phyloP scores from a whole-genome alignment of 345 rosid genomes.

The Turnera subulata region DNA sequence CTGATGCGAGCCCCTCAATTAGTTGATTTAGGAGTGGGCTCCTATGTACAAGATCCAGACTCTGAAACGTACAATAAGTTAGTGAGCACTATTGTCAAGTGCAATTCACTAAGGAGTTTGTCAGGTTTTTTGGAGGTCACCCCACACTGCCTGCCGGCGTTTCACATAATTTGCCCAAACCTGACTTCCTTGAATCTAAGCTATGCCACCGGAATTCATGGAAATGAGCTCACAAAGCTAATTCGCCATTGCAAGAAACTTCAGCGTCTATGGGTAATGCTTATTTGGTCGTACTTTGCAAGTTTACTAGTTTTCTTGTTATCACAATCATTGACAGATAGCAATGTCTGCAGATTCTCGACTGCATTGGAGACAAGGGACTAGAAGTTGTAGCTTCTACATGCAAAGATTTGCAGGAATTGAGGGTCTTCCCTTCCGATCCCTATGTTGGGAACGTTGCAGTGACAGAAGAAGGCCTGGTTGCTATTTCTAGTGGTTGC shows the following conservation, averaged over 20 bases:
- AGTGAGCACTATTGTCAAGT: constrained; percentile 40
- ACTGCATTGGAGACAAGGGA: constrained; percentile 88
- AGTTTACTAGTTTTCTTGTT: not conserved
- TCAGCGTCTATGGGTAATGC: constrained; percentile 77
- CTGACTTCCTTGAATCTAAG: constrained; percentile 76
- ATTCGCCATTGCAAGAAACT: constrained; percentile 64
- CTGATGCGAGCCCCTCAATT: constrained; percentile 65
- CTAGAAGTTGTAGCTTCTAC: constrained; percentile 66
- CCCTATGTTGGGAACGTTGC: constrained; percentile 48
- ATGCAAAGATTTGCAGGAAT: constrained; percentile 80
- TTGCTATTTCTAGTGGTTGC: constrained; percentile 81
- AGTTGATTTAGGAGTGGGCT: constrained; percentile 84
- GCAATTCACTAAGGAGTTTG: constrained; percentile 62
- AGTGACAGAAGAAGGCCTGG: constrained; percentile 85
- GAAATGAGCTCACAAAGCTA: constrained; percentile 55
- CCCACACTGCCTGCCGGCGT: constrained; percentile 53
- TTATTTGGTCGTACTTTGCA: not conserved
- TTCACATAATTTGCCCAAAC: constrained; percentile 54
- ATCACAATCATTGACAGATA: constrained; percentile 1
- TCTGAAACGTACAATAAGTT: constrained; percentile 51
- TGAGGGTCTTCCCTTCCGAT: constrained; percentile 91
- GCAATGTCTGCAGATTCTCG: constrained; percentile 64
- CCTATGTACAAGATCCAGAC: constrained; percentile 62
- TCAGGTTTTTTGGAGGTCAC: constrained; percentile 85
- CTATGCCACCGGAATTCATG: constrained; percentile 71